Evolutionary conservation across 2,329 filamentous ascomycete species (phyloP), one percentile per base, ranked within the genome.

Genomic region (Colletotrichum sansevieriae): DNA sequence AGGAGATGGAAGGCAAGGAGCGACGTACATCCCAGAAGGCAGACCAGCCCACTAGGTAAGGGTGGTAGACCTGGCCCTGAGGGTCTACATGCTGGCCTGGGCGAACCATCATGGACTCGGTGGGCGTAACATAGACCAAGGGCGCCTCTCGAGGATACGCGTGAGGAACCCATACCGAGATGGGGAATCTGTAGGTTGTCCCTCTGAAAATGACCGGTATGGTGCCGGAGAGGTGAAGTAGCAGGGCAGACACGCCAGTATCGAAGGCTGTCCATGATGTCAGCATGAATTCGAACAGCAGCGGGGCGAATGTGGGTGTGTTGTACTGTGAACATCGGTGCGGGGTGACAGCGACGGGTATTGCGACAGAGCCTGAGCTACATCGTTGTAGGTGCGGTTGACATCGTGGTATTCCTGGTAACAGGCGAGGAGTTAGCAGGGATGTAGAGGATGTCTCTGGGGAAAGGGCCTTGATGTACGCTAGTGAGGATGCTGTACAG

Each of bases 21-120:
- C 62, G 22, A 89, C 92, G 83, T 79, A 97, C 93, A 88, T 97
- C 93, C 92, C 93, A 96, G 74, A 92, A 95, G 72, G 93, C 90
- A 37, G 87, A 83, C 96, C 96, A 99, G 71, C 94, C 91, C 37
- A 94, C 93, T 54, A 99, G 83, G 78, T 98, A 99, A 43, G 96
- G 96, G 78, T 99, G 96, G 78, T 98, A 99, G 71, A 98, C 89
- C 77, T 93, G 91, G 29, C 96, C 96, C 75, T 98, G 95, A 5
- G 93, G 90, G 76, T 96, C 94, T 69, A 99, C 94, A 83, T 99
- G 94, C 77, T 99, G 96, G 0, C 96, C 96, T 1, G 95, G 94
- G 20, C 95, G 88, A 47, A 99, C 91, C 72, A 92, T 82, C 94
- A 99, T 98, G 71, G 90, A 92, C 72, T 93, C 91, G 5, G 92